phyloP scores from a whole-genome alignment of 2,329 filamentous ascomycete genomes.

The Neonectria punicea region DNA sequence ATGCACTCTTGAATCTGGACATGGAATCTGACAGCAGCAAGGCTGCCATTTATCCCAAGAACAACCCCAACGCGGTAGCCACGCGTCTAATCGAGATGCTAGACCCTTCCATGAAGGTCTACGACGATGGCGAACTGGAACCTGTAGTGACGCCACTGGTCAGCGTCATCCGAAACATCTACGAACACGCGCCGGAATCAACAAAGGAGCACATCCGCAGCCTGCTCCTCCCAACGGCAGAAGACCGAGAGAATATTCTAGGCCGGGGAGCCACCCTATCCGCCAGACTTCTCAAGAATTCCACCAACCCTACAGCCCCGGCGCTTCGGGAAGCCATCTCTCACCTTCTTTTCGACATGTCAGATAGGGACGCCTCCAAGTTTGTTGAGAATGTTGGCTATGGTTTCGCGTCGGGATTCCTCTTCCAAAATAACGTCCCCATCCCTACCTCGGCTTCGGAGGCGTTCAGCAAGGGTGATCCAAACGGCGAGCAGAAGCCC shows the following conservation, averaged over 20 bases:
- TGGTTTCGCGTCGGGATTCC: constrained; percentile 89
- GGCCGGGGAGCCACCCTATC: constrained; percentile 80
- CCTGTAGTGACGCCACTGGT: constrained; percentile 76
- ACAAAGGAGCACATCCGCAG: constrained; percentile 71
- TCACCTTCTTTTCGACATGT: constrained; percentile 86
- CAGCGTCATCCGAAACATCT: constrained; percentile 77
- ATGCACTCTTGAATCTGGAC: constrained; percentile 83
- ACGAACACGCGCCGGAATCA: constrained; percentile 72
- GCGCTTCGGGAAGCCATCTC: constrained; percentile 80
- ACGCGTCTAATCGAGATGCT: constrained; percentile 77
- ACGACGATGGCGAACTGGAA: constrained; percentile 78
- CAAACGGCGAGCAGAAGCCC: constrained; percentile 48
- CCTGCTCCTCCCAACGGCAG: constrained; percentile 78
- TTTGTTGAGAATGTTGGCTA: constrained; percentile 96
- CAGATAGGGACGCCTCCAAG: constrained; percentile 78
- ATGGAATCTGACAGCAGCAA: constrained; percentile 65
- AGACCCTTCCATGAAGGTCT: constrained; percentile 70
- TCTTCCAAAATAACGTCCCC: constrained; percentile 85
- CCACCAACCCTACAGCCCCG: constrained; percentile 76
- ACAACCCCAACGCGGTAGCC: constrained; percentile 67
- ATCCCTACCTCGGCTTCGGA: constrained; percentile 75
- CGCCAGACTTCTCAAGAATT: constrained; percentile 80
- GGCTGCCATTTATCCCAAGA: constrained; percentile 73
- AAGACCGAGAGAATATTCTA: constrained; percentile 80
- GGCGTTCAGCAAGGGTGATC: constrained; percentile 45